Evolutionary conservation across 257 asterid genomes (phyloP), one percentile per base, ranked within the genome.

Genomic region (Verbascum thapsus): DNA sequence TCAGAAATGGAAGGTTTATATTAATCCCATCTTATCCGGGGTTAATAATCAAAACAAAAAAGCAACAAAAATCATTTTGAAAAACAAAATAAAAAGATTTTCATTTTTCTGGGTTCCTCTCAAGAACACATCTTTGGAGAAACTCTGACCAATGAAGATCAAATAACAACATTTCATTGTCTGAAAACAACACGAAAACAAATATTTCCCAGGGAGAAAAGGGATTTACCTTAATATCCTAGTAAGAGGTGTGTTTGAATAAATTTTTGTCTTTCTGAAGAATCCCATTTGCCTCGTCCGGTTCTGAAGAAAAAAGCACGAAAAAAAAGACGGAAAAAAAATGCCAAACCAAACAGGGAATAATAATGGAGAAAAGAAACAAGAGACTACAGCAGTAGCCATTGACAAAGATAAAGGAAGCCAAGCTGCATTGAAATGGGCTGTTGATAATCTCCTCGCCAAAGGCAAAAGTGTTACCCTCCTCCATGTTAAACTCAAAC

Each of bases 401-500:
- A 90, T 90, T 3, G 95, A 94, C 71, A 94, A 85, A 67, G 96
- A 90, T 60, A 94, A 94, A 80, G 88, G 83, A 13, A 94, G 99
- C 90, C 97, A 90, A 71, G 74, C 72, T 79, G 97, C 97, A 13
- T 59, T 94, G 78, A 94, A 87, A 90, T 94, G 99, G 99, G 96
- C 97, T n/a, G 84, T 81, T 35, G 99, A 94, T 42, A 37, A 79
- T 81, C 84, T 90, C 66, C 72, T 87, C 65, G 76, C 76, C 69
- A 90, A 76, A 70, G 95, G 91, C 72, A 83, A 87, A 83, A 49
- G 12, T 68, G 89, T 90, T 42, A 80, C 94, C 22, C 87, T 94
- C 67, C 72, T 94, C 73, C 95, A 94, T 67, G 90, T 94, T 75
- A 81, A 76, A 47, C 77, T 54, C 64, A 82, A 62, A 62, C 44